Evolutionary conservation across 805 yeast genomes (phyloP).

Genomic region (Zygosaccharomyces gambellarensis): DNA sequence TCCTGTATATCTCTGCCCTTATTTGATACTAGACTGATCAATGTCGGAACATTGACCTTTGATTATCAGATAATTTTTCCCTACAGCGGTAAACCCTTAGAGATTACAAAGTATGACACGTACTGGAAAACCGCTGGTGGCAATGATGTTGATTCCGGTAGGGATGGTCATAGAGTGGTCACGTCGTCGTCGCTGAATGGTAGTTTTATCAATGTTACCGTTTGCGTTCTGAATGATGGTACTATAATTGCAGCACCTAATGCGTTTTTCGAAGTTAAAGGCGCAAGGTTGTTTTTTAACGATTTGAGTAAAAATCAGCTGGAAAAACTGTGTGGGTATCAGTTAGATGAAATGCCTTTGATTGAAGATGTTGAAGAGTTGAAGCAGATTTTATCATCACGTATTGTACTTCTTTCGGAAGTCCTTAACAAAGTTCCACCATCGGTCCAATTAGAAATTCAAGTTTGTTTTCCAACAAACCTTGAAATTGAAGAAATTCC

Average conservation of each 20-base stretch:
- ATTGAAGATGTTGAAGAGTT: slow-evolving; percentile 28
- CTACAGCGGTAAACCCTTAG: slow-evolving; percentile 76
- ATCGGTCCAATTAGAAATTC: slow-evolving; percentile 63
- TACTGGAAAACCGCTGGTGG: slow-evolving; percentile 91
- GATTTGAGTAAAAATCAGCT: slow-evolving; percentile 42
- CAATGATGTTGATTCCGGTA: slow-evolving; percentile 27
- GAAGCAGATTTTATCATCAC: slow-evolving; percentile 29
- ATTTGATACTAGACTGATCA: slow-evolving; percentile 72
- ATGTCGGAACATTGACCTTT: slow-evolving; percentile 75
- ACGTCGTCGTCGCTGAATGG: slow-evolving; percentile 90
- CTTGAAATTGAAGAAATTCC: slow-evolving; percentile 41
- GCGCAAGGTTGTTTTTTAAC: slow-evolving; percentile 54
- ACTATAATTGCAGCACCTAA: slow-evolving; percentile 78
- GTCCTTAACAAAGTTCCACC: slow-evolving; percentile 53
- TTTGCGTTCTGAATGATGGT: slow-evolving; percentile 74
- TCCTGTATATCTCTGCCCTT: slow-evolving; percentile 54
- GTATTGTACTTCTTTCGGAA: slow-evolving; percentile 56
- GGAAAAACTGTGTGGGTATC: slow-evolving; percentile 29
- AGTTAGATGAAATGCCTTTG: slow-evolving; percentile 20
- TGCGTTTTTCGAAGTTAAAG: slow-evolving; percentile 48
- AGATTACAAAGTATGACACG: slow-evolving; percentile 88
- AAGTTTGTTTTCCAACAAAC: slow-evolving; percentile 69
- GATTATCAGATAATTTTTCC: slow-evolving; percentile 82
- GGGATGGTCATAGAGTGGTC: slow-evolving; percentile 45
- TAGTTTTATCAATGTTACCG: slow-evolving; percentile 61